Conservation (phyloP, 306 rosid genomes). For the Morella rubra region DNA sequence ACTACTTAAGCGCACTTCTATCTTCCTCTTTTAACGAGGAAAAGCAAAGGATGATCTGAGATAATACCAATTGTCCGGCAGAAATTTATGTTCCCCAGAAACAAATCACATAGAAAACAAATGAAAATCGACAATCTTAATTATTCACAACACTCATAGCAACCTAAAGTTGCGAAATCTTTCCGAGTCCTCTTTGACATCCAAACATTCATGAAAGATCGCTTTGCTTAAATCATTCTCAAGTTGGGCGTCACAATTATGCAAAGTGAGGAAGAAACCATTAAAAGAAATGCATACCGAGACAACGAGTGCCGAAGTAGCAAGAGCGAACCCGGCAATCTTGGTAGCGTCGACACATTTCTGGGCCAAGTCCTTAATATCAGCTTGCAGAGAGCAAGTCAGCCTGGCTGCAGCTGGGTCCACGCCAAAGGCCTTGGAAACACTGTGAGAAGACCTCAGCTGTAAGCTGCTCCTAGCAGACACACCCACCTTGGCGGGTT, state of each 20-base stretch:
- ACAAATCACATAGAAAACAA: neutral
- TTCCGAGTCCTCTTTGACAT: neutral
- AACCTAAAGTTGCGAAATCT: neutral
- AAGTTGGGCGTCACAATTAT: neutral
- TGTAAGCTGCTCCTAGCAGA: conserved; percentile 38
- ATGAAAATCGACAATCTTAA: neutral
- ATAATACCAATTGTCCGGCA: neutral
- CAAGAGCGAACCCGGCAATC: conserved; percentile 94
- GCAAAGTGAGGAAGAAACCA: neutral
- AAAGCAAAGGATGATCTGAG: neutral
- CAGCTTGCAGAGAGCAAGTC: conserved; percentile 55
- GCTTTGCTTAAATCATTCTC: neutral
- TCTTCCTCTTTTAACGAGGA: neutral
- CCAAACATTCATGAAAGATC: neutral
- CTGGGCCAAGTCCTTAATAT: conserved; percentile 65
- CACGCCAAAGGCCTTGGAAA: conserved; percentile 49
- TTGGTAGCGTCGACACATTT: conserved; percentile 78
- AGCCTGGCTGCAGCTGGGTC: conserved; percentile 41
- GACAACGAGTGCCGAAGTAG: conserved; percentile 95
- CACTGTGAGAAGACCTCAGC: conserved; percentile 56
- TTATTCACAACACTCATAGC: neutral
- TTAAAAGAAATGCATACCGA: conserved; percentile 52
- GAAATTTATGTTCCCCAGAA: neutral
- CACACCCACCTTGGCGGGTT: conserved; percentile 65
- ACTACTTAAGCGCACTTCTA: too few species aligned